Evolutionary conservation across 768 basidiomycete species (phyloP).

Genomic region (Boletales sp.): DNA sequence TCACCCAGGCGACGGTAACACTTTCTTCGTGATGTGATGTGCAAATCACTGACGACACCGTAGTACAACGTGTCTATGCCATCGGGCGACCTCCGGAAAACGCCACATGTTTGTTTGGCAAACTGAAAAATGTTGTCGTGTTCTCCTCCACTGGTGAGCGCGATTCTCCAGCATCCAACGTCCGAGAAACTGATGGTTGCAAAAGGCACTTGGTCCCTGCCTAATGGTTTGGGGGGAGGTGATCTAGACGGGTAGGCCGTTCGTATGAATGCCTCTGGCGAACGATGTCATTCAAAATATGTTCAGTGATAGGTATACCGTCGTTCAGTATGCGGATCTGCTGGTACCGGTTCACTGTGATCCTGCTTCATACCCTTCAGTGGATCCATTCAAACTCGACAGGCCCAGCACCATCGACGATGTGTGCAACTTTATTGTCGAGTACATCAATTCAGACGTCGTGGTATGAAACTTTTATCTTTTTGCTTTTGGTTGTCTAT

Average conservation of each 20-base stretch:
- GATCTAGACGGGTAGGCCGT: conserved; percentile 71
- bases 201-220: conserved; percentile 56
- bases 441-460: conserved; percentile 82
- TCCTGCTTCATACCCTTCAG: conserved; percentile 49
- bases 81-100: conserved; percentile 65
- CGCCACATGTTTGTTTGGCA: conserved; percentile 51
- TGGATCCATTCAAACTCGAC: conserved; percentile 34
- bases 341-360: conserved; percentile 49
- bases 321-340: conserved; percentile 53
- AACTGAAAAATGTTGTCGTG: conserved; percentile 69
- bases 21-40: background rate
- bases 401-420: conserved; percentile 60
- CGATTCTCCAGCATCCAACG: background rate
- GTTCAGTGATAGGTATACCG: conserved; percentile 59
- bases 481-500: conserved; percentile 2
- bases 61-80: conserved; percentile 68
- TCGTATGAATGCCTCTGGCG: background rate
- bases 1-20: conserved; percentile 70
- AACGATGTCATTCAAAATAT: background rate
- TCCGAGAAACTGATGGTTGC: background rate
- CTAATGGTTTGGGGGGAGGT: conserved; percentile 70
- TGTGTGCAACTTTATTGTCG: conserved; percentile 76
- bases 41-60: conserved; percentile 1
- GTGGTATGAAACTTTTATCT: conserved; percentile 43
- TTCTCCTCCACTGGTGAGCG: conserved; percentile 57